Conservation (phyloP, 2,329 filamentous ascomycete genomes). For the Venturia nashicola region DNA sequence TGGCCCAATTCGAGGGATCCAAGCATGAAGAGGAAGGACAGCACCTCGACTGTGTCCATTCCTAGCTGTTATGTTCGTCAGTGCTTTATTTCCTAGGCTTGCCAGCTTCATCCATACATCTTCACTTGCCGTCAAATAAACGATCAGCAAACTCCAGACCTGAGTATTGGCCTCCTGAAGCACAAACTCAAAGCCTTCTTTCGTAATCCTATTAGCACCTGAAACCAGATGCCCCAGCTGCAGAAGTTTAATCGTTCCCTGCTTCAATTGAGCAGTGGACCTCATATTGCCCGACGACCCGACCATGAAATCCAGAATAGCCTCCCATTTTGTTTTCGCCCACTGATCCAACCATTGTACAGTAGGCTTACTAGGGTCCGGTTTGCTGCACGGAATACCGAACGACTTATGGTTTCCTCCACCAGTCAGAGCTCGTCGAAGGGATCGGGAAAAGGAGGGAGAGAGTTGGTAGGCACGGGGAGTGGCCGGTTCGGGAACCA, state of each 20-base stretch:
- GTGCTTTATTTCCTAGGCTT: background rate
- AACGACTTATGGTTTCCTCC: constrained; percentile 80
- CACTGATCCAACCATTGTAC: constrained; percentile 69
- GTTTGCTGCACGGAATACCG: constrained; percentile 64
- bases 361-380: constrained; percentile 46
- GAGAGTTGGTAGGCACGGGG: constrained; percentile 65
- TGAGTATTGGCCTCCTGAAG: constrained; percentile 93
- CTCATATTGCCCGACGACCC: constrained; percentile 34
- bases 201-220: constrained; percentile 55
- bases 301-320: constrained; percentile 91
- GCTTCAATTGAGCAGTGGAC: constrained; percentile 28
- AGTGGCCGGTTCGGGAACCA: constrained; percentile 41
- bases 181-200: constrained; percentile 87
- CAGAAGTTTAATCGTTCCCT: constrained; percentile 75
- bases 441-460: constrained; percentile 67
- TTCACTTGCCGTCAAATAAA: constrained; percentile 81
- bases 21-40: constrained; percentile 92
- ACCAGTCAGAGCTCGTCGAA: constrained; percentile 79
- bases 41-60: constrained; percentile 84
- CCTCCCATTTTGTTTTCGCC: constrained; percentile 84
- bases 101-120: constrained; percentile 25
- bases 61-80: constrained; percentile 32
- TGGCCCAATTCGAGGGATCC: constrained; percentile 85
- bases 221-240: constrained; percentile 67
- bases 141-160: constrained; percentile 87